Evolutionary conservation across 495 filamentous ascomycete genomes (phyloP).

Genomic region (Annulohypoxylon nitens): DNA sequence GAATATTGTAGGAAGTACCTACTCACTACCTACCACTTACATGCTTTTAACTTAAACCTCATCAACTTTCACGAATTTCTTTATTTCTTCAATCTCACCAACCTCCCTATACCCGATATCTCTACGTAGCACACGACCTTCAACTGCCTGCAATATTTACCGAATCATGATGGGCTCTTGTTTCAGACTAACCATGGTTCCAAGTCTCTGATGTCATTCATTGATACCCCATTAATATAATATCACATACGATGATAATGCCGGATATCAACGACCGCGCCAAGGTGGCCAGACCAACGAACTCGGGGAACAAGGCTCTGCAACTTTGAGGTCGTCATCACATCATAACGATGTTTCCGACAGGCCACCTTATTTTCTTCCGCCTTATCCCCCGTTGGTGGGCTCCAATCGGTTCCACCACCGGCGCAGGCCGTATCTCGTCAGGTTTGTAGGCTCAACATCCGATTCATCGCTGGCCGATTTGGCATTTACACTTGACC

Average conservation of each 20-base stretch:
- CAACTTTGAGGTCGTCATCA: conserved; percentile 38
- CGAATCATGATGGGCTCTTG: neutral
- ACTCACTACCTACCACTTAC: neutral
- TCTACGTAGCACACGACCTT: neutral
- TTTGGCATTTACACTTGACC: conserved; percentile 12
- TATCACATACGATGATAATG: conserved; percentile 15
- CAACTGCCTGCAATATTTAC: neutral
- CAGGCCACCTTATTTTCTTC: conserved; percentile 22
- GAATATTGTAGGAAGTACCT: conserved; percentile 15
- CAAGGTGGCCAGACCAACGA: conserved; percentile 26
- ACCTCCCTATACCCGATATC: neutral
- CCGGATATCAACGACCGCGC: conserved; percentile 20
- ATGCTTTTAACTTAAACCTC: neutral
- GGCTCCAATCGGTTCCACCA: conserved; percentile 47
- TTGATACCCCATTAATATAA: conserved; percentile 11
- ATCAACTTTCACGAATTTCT: no score
- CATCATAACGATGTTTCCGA: conserved; percentile 27
- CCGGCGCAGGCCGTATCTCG: conserved; percentile 35
- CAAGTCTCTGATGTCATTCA: neutral
- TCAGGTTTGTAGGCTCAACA: conserved; percentile 36
- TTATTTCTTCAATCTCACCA: neutral
- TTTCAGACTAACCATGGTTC: conserved; percentile 4
- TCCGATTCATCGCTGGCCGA: conserved; percentile 33
- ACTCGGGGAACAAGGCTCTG: conserved; percentile 32
- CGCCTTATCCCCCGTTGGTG: conserved; percentile 38